Evolutionary conservation across 163 green algal genomes (phyloP).

Genomic region (Chlorella variabilis): DNA sequence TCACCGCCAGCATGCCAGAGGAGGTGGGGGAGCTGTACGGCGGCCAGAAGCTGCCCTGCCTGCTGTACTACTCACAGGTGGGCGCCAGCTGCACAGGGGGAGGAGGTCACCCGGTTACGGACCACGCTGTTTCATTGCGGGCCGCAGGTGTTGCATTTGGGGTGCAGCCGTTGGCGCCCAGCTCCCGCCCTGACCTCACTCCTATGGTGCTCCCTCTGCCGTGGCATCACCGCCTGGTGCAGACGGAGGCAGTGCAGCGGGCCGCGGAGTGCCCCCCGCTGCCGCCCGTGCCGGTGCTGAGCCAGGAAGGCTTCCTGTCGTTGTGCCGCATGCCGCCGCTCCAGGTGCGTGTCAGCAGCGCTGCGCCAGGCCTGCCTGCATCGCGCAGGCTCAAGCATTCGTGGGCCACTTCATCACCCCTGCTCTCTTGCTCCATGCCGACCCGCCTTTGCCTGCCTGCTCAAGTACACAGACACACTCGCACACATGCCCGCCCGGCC

Average conservation of each 20-base stretch:
- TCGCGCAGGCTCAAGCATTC: not conserved
- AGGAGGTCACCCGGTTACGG: too few relatives aligned
- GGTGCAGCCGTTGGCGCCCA: not conserved
- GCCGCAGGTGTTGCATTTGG: too few relatives aligned
- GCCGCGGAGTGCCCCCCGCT: conserved; percentile 7
- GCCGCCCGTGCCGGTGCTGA: conserved; percentile 56
- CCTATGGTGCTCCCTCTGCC: too few relatives aligned
- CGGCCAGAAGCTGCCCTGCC: conserved; percentile 80
- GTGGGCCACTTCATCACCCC: not conserved
- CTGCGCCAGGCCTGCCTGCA: too few relatives aligned
- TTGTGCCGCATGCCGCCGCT: conserved; percentile 75
- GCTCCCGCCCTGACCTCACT: not conserved
- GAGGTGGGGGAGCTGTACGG: conserved; percentile 74
- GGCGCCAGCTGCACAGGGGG: not conserved
- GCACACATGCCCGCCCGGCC: too few relatives aligned
- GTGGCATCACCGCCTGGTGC: not conserved
- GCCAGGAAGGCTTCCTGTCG: conserved; percentile 55
- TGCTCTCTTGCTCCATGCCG: not conserved
- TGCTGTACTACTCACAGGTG: conserved; percentile 85
- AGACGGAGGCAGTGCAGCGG: conserved; percentile 35
- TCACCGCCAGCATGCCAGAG: conserved; percentile 50
- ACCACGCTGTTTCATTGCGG: too few relatives aligned
- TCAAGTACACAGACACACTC: too few relatives aligned
- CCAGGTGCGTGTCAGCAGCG: conserved; percentile 38
- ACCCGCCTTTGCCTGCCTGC: not conserved